A percentile compares a stretch with the other conserved stretches of the same genome.
Evolutionary conservation across 106 monocot species (phyloP).

Genomic region (Vanilla planifolia): DNA sequence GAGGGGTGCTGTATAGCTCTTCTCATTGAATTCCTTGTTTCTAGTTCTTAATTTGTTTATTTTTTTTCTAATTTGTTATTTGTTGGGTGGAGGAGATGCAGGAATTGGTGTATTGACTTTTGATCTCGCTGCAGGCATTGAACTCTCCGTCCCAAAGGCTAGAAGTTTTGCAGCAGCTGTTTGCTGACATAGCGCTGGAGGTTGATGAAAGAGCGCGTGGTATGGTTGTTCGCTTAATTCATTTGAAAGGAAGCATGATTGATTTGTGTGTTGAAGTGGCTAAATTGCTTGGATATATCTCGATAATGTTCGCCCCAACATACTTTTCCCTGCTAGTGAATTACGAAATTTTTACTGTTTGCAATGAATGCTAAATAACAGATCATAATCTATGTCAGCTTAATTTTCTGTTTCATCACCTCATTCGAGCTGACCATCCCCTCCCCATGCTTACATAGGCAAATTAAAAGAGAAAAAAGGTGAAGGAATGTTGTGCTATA

Average conservation of each 20-base stretch:
- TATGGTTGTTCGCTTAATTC: slow-evolving; percentile 1
- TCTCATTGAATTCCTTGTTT: background rate
- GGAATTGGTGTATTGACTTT: background rate
- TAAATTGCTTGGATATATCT: background rate
- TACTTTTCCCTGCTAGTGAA: too few relatives aligned
- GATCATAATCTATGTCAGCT: too few relatives aligned
- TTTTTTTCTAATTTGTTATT: background rate
- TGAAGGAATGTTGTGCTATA: too few relatives aligned
- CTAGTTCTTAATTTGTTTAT: background rate
- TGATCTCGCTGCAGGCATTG: slow-evolving; percentile 36
- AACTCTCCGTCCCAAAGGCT: slow-evolving; percentile 39
- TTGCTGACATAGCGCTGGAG: slow-evolving; percentile 74
- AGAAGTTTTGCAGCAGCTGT: slow-evolving; percentile 53
- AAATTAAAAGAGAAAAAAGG: too few relatives aligned
- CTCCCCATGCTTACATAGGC: too few relatives aligned
- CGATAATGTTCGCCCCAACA: too few relatives aligned
- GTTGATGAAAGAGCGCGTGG: slow-evolving; percentile 66
- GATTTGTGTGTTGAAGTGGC: background rate
- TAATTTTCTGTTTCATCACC: too few relatives aligned
- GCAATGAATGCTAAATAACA: too few relatives aligned
- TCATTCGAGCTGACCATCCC: too few relatives aligned
- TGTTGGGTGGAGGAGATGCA: background rate
- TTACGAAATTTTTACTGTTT: too few relatives aligned
- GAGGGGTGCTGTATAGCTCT: too few relatives aligned
- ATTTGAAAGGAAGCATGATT: background rate